phyloP scores from a whole-genome alignment of 164 flowering plant genomes.

The Magnolia sinica region DNA sequence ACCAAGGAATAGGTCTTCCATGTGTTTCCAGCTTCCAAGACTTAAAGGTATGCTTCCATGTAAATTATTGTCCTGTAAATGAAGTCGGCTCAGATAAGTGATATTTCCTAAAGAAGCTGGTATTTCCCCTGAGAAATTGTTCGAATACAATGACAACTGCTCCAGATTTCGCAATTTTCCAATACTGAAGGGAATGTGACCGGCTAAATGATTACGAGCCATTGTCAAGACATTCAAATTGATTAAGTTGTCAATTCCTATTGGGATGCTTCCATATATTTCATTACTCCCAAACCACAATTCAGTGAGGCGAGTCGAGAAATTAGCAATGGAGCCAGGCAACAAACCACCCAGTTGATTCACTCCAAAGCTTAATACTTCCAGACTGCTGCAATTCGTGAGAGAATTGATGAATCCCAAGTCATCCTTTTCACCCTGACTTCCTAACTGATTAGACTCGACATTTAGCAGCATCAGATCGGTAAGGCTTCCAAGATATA shows the following conservation, averaged over 20 bases:
- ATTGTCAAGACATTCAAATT: not conserved
- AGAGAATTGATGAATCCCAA: slow-evolving; percentile 9
- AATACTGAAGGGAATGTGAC: slow-evolving; percentile 4
- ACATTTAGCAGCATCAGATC: not conserved
- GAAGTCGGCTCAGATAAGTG: not conserved
- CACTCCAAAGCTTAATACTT: not conserved
- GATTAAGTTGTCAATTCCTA: slow-evolving; percentile 7
- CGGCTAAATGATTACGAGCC: not conserved
- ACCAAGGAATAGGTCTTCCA: not conserved
- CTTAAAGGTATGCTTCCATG: slow-evolving; percentile 7
- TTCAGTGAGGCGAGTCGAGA: slow-evolving; percentile 4
- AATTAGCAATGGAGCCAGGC: not conserved
- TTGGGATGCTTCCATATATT: slow-evolving; percentile 14
- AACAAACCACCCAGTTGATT: slow-evolving; percentile 8
- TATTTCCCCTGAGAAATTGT: slow-evolving; percentile 2
- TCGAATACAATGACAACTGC: not conserved
- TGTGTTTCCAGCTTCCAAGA: not conserved
- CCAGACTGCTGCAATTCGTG: slow-evolving; percentile 10
- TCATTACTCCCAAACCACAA: not conserved
- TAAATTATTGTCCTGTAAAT: not conserved
- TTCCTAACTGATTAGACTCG: not conserved
- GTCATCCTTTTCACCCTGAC: not conserved
- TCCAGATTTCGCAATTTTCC: slow-evolving; percentile 5
- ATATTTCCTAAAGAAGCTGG: slow-evolving; percentile 1
- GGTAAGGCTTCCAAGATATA: not conserved